phyloP scores from a whole-genome alignment of 2,329 filamentous ascomycete species.

The Pyrenophora graminea region DNA sequence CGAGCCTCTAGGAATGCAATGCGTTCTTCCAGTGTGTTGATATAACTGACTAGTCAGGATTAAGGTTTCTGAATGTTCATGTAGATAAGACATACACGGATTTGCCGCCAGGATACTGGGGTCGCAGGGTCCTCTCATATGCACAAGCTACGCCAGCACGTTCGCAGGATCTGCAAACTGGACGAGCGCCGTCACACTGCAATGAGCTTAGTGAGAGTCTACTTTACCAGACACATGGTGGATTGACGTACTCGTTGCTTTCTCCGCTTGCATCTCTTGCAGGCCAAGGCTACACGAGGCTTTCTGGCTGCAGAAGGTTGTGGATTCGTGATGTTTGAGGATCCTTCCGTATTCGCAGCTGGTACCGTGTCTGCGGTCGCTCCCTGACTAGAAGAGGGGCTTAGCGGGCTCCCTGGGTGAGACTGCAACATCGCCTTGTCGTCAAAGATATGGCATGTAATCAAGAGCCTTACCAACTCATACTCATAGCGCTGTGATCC shows the following conservation, averaged over 20 bases:
- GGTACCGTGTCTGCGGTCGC: not conserved
- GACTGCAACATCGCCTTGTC: slow-evolving; percentile 10
- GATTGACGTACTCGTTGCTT: slow-evolving; percentile 30
- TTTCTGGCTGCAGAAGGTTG: slow-evolving; percentile 15
- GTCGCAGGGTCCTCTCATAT: slow-evolving; percentile 30
- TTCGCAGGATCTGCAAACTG: slow-evolving; percentile 28
- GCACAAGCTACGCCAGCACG: slow-evolving; percentile 26
- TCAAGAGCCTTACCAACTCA: slow-evolving; percentile 2
- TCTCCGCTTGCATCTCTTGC: slow-evolving; percentile 33
- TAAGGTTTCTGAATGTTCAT: not conserved
- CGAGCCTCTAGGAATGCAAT: slow-evolving; percentile 34
- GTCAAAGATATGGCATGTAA: slow-evolving; percentile 2
- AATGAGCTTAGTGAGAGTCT: slow-evolving; percentile 1
- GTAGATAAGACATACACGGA: slow-evolving; percentile 20
- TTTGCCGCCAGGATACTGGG: slow-evolving; percentile 35
- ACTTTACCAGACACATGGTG: not conserved
- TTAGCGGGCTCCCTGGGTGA: slow-evolving; percentile 3
- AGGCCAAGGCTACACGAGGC: slow-evolving; percentile 30
- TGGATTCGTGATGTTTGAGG: slow-evolving; percentile 4
- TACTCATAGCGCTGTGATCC: not conserved
- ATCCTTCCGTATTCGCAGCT: slow-evolving; percentile 10
- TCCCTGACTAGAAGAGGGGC: slow-evolving; percentile 4
- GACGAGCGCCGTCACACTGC: slow-evolving; percentile 31
- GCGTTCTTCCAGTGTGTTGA: slow-evolving; percentile 32
- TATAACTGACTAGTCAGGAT: slow-evolving; percentile 22